These are phyloP conservation scores for Metarhizium rileyi DNA, from an alignment of 2,329 filamentous ascomycete genomes.

Conservation along the genomic window DNA sequence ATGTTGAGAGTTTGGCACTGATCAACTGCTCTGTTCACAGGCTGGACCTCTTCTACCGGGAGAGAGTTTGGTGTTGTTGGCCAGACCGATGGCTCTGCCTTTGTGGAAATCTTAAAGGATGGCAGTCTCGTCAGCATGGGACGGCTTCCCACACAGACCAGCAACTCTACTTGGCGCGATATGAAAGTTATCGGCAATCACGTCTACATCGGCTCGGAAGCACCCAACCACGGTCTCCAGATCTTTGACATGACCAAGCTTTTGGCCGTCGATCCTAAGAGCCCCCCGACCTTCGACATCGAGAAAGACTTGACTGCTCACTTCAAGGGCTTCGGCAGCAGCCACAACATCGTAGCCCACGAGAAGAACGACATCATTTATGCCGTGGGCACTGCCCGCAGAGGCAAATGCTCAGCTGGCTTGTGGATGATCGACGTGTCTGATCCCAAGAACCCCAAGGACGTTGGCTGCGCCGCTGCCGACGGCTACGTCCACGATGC, in stretches of 20 bases:
- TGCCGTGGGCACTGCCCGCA: constrained; percentile 31
- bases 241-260: constrained; percentile 53
- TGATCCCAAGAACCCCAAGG: constrained; percentile 39
- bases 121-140: constrained; percentile 37
- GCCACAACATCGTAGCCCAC: constrained; percentile 42
- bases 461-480: constrained; percentile 34
- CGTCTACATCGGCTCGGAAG: constrained; percentile 32
- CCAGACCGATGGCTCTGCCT: constrained; percentile 39
- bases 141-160: constrained; percentile 33
- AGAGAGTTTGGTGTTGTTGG: constrained; percentile 40
- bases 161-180: constrained; percentile 28
- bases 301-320: constrained; percentile 25
- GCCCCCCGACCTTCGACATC: constrained; percentile 23
- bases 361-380: constrained; percentile 36
- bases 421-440: constrained; percentile 46
- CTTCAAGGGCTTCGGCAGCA: constrained; percentile 29
- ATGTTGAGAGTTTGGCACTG: background rate
- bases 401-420: constrained; percentile 33
- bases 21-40: constrained; percentile 10
- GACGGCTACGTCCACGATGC: constrained; percentile 44
- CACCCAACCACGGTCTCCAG: constrained; percentile 46
- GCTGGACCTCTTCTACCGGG: constrained; percentile 36
- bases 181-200: constrained; percentile 29
- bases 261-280: constrained; percentile 32
- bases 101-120: constrained; percentile 34